Evolutionary conservation across 345 rosid genomes (phyloP), one percentile per base, ranked within the genome.

Genomic region (Orychophragmus violaceus): DNA sequence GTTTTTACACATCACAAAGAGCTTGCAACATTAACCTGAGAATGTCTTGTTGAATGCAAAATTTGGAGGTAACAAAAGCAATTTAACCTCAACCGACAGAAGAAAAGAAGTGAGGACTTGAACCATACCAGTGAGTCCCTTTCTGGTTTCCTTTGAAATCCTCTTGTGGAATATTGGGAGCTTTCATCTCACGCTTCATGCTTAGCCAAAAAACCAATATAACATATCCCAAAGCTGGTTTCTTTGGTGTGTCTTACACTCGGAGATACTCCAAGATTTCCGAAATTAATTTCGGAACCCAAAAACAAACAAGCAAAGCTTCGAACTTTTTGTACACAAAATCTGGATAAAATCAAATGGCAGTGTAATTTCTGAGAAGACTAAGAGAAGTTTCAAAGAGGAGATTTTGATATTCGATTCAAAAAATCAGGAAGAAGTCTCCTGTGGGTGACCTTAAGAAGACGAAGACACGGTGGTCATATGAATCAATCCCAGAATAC

Each of bases 151-250:
- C 78, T 59, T 80, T 79, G 29, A 63, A 24, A 59, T 60, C 67
- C 76, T 90, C 92, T 63, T 74, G 80, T 14, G 82, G 66, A 58
- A 84, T 77, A 82, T 74, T 72, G 23, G 86, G 77, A 5, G 82
- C 64, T 68, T 80, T 74, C 72, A 65, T 79, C 48, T 88, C 88
- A 83, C 87, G 75, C 77, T 86, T 87, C 98, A 90, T 93, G 53
- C 70, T 80, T 77, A 36, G 59, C 81, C 64, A 78, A 51, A 69
- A 55, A 77, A 79, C 63, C 69, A 70, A 61, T 68, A 48, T 75
- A 53, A 68, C 80, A 80, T 76, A 78, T 64, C 81, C 78, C 78
- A 58, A 90, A 83, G 61, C 82, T 82, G 3, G 19, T 75, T 79
- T 57, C 79, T 74, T 42, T 58, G 63, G 68, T 67, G 49, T 64